Evolutionary conservation across 257 asterid genomes (phyloP), one percentile per base, ranked within the genome.

Genomic region (Mentha longifolia): DNA sequence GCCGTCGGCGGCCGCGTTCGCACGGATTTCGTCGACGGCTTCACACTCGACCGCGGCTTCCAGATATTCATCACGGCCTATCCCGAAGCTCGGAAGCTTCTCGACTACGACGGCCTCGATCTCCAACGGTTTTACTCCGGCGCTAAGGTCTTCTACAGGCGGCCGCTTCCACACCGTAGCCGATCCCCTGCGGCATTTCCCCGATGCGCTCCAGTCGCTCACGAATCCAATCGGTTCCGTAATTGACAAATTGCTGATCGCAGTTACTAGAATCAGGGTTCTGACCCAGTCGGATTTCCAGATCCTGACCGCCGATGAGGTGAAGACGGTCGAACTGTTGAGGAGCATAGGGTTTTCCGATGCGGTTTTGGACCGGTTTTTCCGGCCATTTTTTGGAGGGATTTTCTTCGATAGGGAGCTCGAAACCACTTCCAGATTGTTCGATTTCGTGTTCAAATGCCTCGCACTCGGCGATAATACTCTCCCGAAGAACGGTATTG

Each of bases 1-100:
- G 82, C 80, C 46, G 95, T 94, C 45, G 99, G 99, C 7, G 99
- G 97, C 73, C 96, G 99, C n/a, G 99, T 94, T 6, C 95, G 97
- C 6, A 79, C 97, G 7, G 99, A 94, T 73, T 37, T 68, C 43
- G 81, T 85, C 79, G 92, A 94, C 73, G 99, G 97, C 50, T 94
- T 74, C 88, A 83, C 85, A 19, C 89, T 94, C 69, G 99, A 94
- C 70, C 97, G 99, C 54, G 99, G 99, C 8, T 94, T 94, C 80
- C 97, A 94, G 60, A 94, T 94, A 45, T 91, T 94, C 86, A 94
- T 91, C 76, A 89, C 99, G 9, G 97, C 90, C 12, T 94, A 94
- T 43, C 97, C 97, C 13, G 97, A 94, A 77, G 97, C 96, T 9
- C 83, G 50, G 42, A 83, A 69, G 51, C 78, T 94, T 45, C 92